phyloP scores from a whole-genome alignment of 768 basidiomycete species.

The Mycena epipterygia region DNA sequence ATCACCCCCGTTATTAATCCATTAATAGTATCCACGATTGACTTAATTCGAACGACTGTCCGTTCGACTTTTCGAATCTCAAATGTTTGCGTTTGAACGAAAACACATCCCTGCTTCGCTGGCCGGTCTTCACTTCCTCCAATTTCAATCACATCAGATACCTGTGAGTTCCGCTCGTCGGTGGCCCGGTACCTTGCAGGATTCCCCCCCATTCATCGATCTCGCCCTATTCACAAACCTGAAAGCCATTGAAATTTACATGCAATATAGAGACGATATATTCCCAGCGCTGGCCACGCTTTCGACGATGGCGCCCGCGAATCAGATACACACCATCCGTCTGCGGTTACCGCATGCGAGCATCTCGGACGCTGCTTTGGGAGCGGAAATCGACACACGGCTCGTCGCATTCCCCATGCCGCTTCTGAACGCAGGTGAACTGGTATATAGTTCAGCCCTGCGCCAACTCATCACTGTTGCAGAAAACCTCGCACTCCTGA shows the following conservation, averaged over 20 bases:
- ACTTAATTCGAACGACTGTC: neutral
- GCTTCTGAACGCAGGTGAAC: neutral
- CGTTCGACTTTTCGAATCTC: neutral
- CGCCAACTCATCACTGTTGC: neutral
- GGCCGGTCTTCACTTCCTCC: neutral
- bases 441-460: neutral
- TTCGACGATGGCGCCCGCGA: neutral
- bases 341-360: neutral
- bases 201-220: neutral
- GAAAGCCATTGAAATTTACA: slow-evolving; percentile 5
- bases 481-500: neutral
- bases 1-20: neutral
- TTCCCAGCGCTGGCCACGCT: neutral
- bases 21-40: neutral
- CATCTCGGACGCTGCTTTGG: neutral
- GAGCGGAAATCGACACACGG: neutral
- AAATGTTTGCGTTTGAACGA: neutral
- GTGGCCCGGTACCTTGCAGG: neutral
- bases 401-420: slow-evolving; percentile 6
- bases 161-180: neutral
- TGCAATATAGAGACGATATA: slow-evolving; percentile 11
- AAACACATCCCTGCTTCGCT: neutral
- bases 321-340: neutral
- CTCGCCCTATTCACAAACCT: slow-evolving; percentile 4
- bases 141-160: neutral